Percentiles rank a stretch among this genome's conserved stretches.
Evolutionary conservation across 2,329 filamentous ascomycete species (phyloP).

Genomic region (Phaeosphaeriaceae sp.): DNA sequence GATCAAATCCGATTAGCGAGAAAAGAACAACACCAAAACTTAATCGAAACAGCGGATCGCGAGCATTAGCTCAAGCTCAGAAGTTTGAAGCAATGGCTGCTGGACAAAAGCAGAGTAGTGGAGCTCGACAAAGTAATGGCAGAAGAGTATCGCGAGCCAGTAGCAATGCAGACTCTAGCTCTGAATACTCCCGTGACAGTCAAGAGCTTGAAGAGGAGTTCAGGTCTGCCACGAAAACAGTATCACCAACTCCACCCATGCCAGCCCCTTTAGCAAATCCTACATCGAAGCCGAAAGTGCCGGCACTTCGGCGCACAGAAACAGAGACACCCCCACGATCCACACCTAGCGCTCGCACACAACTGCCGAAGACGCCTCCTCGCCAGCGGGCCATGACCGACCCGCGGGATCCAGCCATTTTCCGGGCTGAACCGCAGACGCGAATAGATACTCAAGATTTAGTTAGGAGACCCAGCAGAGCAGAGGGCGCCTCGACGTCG

Average conservation of each 20-base stretch:
- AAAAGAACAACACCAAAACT: conserved; percentile 26
- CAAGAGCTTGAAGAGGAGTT: background rate
- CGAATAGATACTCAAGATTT: background rate
- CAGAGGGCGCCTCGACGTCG: background rate
- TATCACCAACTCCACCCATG: conserved; percentile 1
- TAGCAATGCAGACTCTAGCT: conserved; percentile 17
- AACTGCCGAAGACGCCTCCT: conserved; percentile 10
- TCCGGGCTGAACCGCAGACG: background rate
- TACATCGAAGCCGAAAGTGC: conserved; percentile 3
- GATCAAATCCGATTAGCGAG: conserved; percentile 7
- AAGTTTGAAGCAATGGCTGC: conserved; percentile 38
- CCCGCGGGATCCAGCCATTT: conserved; percentile 10
- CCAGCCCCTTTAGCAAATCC: conserved; percentile 6
- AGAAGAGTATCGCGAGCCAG: conserved; percentile 16
- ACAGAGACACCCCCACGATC: background rate
- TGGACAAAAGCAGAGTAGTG: conserved; percentile 17
- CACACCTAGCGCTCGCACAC: background rate
- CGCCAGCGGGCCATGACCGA: conserved; percentile 5
- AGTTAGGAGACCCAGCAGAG: background rate
- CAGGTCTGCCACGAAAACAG: conserved; percentile 2
- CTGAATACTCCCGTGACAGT: conserved; percentile 21
- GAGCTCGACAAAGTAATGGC: background rate
- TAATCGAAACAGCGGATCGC: conserved; percentile 33
- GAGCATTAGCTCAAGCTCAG: conserved; percentile 38
- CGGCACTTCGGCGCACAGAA: background rate